A percentile compares a stretch with the other conserved stretches of the same genome.
These are phyloP conservation scores for Aegilops speltoides DNA, from an alignment of 176 grass and related monocot genomes.

Conservation along the genomic window DNA sequence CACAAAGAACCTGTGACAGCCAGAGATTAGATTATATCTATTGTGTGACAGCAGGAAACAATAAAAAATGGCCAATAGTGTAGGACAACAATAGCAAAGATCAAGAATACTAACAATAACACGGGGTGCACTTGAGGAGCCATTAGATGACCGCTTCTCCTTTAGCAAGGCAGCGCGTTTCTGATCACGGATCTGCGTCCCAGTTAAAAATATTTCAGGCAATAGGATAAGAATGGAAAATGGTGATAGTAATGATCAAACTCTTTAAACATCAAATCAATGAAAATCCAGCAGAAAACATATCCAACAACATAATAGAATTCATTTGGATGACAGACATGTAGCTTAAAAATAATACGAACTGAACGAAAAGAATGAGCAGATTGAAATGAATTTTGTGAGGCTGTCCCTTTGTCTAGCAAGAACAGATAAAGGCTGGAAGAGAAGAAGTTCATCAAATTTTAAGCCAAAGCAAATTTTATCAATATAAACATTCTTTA, in stretches of 20 bases:
- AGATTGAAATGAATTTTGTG: not conserved
- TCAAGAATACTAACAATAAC: slow-evolving; percentile 64
- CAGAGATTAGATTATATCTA: not conserved
- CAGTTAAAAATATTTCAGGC: slow-evolving; percentile 16
- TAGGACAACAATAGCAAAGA: slow-evolving; percentile 10
- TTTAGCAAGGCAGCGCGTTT: slow-evolving; percentile 85
- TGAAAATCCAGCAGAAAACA: not conserved
- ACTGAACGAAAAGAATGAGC: not conserved
- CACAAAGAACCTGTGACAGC: slow-evolving; percentile 76
- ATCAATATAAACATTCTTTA: not conserved
- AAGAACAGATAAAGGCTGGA: not conserved
- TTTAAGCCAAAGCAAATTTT: not conserved
- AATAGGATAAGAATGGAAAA: not conserved
- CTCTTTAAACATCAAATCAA: not conserved
- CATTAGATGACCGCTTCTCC: slow-evolving; percentile 65
- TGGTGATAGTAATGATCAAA: not conserved
- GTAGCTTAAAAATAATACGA: not conserved
- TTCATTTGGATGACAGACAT: not conserved
- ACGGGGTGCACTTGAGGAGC: slow-evolving; percentile 57
- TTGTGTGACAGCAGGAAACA: slow-evolving; percentile 12
- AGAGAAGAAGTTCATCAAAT: not conserved
- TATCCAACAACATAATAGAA: not conserved
- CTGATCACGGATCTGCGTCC: slow-evolving; percentile 71
- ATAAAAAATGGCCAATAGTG: slow-evolving; percentile 1
- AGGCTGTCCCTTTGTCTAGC: not conserved